phyloP scores from a whole-genome alignment of 176 grass and related monocot species.

The Puya raimondii region DNA sequence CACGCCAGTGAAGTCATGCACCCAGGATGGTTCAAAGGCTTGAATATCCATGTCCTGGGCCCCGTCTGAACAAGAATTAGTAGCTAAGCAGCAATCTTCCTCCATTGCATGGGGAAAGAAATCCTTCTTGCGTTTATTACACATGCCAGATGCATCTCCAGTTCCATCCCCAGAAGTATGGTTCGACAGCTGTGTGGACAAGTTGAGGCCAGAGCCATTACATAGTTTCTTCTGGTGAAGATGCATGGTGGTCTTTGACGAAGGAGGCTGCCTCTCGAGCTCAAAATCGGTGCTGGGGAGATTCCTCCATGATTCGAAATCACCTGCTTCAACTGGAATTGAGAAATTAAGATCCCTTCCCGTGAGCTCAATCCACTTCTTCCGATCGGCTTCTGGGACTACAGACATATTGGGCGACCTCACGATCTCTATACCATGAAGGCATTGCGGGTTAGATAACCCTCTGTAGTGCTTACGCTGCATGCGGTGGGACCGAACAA shows the following conservation, averaged over 20 bases:
- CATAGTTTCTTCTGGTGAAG: conserved; percentile 53
- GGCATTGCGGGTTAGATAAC: conserved; percentile 78
- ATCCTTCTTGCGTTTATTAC: conserved; percentile 65
- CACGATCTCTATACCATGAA: conserved; percentile 76
- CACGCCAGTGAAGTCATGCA: conserved; percentile 74
- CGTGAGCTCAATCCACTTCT: conserved; percentile 82
- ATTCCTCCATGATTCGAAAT: conserved; percentile 94
- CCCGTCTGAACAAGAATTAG: conserved; percentile 58
- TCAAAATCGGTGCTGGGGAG: conserved; percentile 66
- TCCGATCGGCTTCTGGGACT: conserved; percentile 56
- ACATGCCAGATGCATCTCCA: conserved; percentile 28
- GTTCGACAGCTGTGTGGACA: conserved; percentile 57
- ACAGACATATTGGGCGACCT: conserved; percentile 47
- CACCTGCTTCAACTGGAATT: conserved; percentile 44
- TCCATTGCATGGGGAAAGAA: conserved; percentile 53
- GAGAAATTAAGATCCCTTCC: conserved; percentile 69
- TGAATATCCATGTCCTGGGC: conserved; percentile 51
- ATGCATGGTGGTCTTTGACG: conserved; percentile 32
- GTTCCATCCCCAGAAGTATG: conserved; percentile 37
- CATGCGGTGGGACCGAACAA: conserved; percentile 83
- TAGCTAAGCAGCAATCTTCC: conserved; percentile 42
- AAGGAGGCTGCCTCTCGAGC: conserved; percentile 46
- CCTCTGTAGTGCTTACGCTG: conserved; percentile 94
- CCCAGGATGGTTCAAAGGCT: conserved; percentile 52
- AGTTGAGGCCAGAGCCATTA: conserved; percentile 63